Evolutionary conservation across 345 rosid genomes (phyloP), one percentile per base, ranked within the genome.

Genomic region (Cardiospermum halicacabum): DNA sequence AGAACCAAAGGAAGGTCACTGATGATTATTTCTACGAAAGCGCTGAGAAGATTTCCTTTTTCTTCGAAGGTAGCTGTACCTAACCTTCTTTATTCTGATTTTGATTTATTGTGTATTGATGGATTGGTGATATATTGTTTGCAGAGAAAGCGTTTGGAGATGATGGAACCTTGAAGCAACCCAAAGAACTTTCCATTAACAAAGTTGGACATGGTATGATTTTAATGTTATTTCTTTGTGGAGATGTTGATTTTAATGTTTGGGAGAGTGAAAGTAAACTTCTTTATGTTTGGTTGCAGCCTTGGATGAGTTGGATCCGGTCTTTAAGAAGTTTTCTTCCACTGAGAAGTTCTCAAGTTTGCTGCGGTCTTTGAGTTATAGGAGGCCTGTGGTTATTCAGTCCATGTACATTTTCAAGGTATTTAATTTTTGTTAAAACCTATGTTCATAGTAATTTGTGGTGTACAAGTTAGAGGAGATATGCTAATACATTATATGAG

Each of bases 321-420:
- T 84, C 16, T 91, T 91, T 69, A 87, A 69, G 69, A 78, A 70
- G 12, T 77, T 87, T 82, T 89, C 93, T 27, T 65, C 72, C 76
- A 82, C 92, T 1, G 79, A 82, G 8, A 89, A 87, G 62, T 22
- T 84, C 67, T 85, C 81, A 18, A 77, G 81, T 66, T 56, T 89
- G 84, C 71, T 85, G 42, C 64, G 37, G 53, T 89, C 97, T 64
- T 85, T 94, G 47, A 91, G 86, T 58, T 91, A 89, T 80, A 87
- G 51, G 74, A 87, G 83, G 76, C 96, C 97, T 9, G 83, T 78
- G 16, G 47, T 83, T 72, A 75, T 91, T 76, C 99, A 94, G 81
- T 84, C 99, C 13, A 91, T 91, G 97, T 94, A 91, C 78, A 94
- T 94, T 34, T 94, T 85, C 72, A 92, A 89, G 98, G 95, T 89